phyloP scores from a whole-genome alignment of 768 basidiomycete species.

The Xerocomellus dryophilus region DNA sequence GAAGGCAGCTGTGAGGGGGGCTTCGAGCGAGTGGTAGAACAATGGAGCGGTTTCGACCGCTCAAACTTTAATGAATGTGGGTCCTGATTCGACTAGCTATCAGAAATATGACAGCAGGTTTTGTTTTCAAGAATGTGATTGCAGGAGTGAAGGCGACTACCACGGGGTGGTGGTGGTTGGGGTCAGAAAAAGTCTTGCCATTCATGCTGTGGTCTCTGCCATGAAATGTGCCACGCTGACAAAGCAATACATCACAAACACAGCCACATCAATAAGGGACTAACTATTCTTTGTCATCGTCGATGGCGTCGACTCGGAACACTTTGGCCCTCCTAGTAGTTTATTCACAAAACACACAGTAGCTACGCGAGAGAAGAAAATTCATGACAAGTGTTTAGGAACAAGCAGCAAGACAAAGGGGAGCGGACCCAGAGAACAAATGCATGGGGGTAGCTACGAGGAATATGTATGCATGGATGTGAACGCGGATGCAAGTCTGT shows the following conservation, averaged over 20 bases:
- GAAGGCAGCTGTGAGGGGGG: conserved; percentile 16
- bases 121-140: conserved; percentile 10
- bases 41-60: conserved; percentile 12
- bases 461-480: conserved; percentile 27
- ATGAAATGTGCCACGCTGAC: conserved; percentile 24
- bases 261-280: conserved; percentile 3
- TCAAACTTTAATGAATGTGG: conserved; percentile 27
- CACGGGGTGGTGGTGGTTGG: conserved; percentile 23
- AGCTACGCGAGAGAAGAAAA: conserved; percentile 13
- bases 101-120: conserved; percentile 10
- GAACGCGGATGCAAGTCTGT: conserved; percentile 26
- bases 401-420: conserved; percentile 12
- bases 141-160: conserved; percentile 11
- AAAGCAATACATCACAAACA: conserved; percentile 12
- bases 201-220: conserved; percentile 9
- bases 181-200: conserved; percentile 14
- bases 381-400: conserved; percentile 4
- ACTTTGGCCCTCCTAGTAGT: too few relatives aligned
- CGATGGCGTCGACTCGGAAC: neutral
- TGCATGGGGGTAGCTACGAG: conserved; percentile 19
- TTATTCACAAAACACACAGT: conserved; percentile 18
- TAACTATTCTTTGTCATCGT: neutral
- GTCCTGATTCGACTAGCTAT: conserved; percentile 20
- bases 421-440: conserved; percentile 8
- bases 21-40: conserved; percentile 17